Percentiles rank a stretch among this genome's conserved stretches.
phyloP scores from a whole-genome alignment of 805 yeast species.

The Metschnikowia gelsemii region DNA sequence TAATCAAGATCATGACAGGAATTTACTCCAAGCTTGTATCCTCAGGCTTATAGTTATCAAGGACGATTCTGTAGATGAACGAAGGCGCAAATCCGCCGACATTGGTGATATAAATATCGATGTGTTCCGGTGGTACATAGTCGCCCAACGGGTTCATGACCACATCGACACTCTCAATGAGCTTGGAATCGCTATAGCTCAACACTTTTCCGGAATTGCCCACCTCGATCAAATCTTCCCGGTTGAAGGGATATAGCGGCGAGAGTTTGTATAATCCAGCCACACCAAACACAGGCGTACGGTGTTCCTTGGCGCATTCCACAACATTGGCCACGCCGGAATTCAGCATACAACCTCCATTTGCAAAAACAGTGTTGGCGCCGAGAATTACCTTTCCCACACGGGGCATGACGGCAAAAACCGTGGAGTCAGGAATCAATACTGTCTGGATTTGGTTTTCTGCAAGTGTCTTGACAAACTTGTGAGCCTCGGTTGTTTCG shows the following conservation, averaged over 20 bases:
- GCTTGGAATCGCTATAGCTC: constrained; percentile 65
- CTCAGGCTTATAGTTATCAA: constrained; percentile 87
- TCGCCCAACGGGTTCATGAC: constrained; percentile 83
- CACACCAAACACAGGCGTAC: constrained; percentile 94
- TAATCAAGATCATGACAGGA: not conserved
- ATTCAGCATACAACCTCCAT: constrained; percentile 89
- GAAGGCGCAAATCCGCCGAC: constrained; percentile 96
- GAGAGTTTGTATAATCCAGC: constrained; percentile 92
- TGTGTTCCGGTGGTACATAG: constrained; percentile 89
- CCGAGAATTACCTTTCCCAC: constrained; percentile 96
- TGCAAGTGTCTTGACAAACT: constrained; percentile 75
- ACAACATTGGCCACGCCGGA: constrained; percentile 92
- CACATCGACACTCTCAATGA: constrained; percentile 73
- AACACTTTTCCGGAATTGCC: constrained; percentile 91
- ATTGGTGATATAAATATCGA: constrained; percentile 92
- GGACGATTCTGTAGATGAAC: constrained; percentile 89
- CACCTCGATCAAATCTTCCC: constrained; percentile 80
- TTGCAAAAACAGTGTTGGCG: constrained; percentile 88
- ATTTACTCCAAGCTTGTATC: constrained; percentile 52
- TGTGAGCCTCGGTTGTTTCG: constrained; percentile 72
- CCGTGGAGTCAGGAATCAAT: constrained; percentile 88
- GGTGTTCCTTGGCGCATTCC: constrained; percentile 92
- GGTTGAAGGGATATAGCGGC: constrained; percentile 88
- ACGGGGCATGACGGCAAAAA: constrained; percentile 93
- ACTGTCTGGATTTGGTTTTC: constrained; percentile 87